phyloP scores from a whole-genome alignment of 306 rosid genomes.

The Senna siamea region DNA sequence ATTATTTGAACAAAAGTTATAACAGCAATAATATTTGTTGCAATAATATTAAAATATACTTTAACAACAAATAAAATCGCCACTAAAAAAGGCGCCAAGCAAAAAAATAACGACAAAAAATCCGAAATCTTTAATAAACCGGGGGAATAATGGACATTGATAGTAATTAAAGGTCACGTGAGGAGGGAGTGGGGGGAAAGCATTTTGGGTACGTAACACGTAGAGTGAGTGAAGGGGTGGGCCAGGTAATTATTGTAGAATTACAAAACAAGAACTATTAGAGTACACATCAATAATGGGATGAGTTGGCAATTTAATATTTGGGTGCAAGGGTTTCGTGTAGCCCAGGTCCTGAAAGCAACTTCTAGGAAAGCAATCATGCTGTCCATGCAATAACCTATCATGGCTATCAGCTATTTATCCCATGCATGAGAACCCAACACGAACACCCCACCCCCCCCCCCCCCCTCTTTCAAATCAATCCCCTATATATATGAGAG shows the following conservation, averaged over 20 bases:
- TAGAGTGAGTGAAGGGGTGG: constrained; percentile 25
- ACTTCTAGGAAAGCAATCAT: constrained; percentile 36
- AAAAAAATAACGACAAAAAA: too few species aligned
- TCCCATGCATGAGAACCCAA: constrained; percentile 39
- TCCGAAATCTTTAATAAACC: too few species aligned
- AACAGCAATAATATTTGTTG: too few species aligned
- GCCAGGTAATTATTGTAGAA: constrained; percentile 29
- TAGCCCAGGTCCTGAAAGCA: constrained; percentile 31
- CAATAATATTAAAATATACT: too few species aligned
- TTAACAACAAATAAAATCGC: too few species aligned
- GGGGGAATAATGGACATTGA: constrained; percentile 1
- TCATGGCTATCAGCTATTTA: not conserved
- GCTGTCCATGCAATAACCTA: constrained; percentile 41
- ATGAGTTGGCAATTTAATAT: constrained; percentile 41
- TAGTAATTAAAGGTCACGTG: constrained; percentile 20
- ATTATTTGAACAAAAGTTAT: too few species aligned
- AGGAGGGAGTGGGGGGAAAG: constrained; percentile 24
- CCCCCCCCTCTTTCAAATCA: too few species aligned
- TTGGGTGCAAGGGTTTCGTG: constrained; percentile 41
- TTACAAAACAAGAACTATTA: constrained; percentile 16
- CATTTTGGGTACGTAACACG: constrained; percentile 47
- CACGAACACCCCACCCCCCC: too few species aligned
- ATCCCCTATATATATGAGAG: constrained; percentile 50
- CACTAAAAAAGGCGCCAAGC: too few species aligned
- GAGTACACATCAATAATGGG: constrained; percentile 11